Percentiles rank a stretch among this genome's conserved stretches.
Conservation (phyloP, 805 yeast species). For the Lachancea mirantina region DNA sequence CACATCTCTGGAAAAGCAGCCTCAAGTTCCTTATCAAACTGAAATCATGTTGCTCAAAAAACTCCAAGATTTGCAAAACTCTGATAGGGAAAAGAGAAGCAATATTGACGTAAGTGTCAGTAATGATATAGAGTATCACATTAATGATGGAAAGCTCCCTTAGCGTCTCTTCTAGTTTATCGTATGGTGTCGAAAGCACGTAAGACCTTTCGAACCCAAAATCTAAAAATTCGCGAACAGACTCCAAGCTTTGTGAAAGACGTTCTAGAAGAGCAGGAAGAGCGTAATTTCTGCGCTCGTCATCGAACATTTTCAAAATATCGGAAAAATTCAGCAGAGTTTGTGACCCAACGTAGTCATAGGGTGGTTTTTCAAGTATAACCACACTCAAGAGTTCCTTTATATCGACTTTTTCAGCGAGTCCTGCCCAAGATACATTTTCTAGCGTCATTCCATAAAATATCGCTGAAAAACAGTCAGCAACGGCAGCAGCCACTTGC, state of each 20-base stretch:
- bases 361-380: conserved; percentile 48
- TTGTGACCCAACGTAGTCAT: conserved; percentile 51
- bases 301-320: conserved; percentile 50
- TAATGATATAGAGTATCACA: conserved; percentile 43
- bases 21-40: conserved; percentile 37
- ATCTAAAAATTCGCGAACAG: conserved; percentile 23
- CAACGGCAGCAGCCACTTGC: conserved; percentile 37
- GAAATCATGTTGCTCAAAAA: conserved; percentile 32
- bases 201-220: conserved; percentile 16
- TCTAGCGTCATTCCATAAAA: conserved; percentile 45
- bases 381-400: conserved; percentile 44
- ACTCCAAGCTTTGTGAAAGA: conserved; percentile 28
- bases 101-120: conserved; percentile 52
- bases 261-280: conserved; percentile 32
- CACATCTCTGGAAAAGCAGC: conserved; percentile 41
- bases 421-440: conserved; percentile 39
- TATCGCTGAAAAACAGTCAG: conserved; percentile 46
- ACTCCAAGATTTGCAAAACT: conserved; percentile 25
- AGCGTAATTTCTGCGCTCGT: conserved; percentile 45
- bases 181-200: conserved; percentile 17
- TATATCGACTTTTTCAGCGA: conserved; percentile 33
- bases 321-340: conserved; percentile 47
- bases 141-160: conserved; percentile 30
- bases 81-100: conserved; percentile 42
- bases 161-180: conserved; percentile 8